Base-by-base conservation (phyloP, 352 stramenopile genomes). In the Phytopythium ostracodes region DNA sequence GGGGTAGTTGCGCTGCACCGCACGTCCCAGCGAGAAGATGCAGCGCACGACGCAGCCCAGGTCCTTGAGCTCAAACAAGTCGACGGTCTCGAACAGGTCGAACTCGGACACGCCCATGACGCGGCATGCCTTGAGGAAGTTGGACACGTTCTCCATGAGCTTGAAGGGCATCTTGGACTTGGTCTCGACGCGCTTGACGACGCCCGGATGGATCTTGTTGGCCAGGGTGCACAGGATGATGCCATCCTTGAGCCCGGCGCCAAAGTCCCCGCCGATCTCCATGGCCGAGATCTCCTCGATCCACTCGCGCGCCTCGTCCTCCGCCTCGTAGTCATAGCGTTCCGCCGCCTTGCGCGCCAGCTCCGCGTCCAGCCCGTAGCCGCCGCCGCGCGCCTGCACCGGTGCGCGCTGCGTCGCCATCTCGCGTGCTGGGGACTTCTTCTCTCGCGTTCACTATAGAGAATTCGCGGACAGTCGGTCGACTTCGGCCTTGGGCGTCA, bases 131-230 rank as follows among this genome's bases (percentile, higher is more conserved):
- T 83, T 81, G 60, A 97, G 62, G 63, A 96, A 97, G 24, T 71
- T 69, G 52, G 84, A 89, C 42, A 97, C 87, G 63, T 97, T 96
- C 66, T 97, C 90, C 89, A 97, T 96, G 58, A 95, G 83, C 79
- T 96, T 96, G 75, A 98, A 98, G 17, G 88, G 82, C 82, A 97
- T 91, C 59, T 78, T 91, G 20, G 87, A 96, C 63, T 92, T 85
- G 53, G 69, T 89, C 68, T 95, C 83, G 36, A 96, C 76, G 63
- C 85, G 82, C 60, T 67, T 70, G 22, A 96, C 73, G 15, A 89
- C 57, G 53, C 70, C 71, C 18, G 82, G 71, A 49, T 92, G 70
- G 60, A 96, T 89, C 64, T 76, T 78, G 63, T 97, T 97, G 40
- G 87, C 84, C 25, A 92, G 75, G 14, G 87, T 70, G 68, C 89